These are phyloP conservation scores for Melaleuca quinquenervia DNA, from an alignment of 345 rosid genomes.

Conservation along the genomic window DNA sequence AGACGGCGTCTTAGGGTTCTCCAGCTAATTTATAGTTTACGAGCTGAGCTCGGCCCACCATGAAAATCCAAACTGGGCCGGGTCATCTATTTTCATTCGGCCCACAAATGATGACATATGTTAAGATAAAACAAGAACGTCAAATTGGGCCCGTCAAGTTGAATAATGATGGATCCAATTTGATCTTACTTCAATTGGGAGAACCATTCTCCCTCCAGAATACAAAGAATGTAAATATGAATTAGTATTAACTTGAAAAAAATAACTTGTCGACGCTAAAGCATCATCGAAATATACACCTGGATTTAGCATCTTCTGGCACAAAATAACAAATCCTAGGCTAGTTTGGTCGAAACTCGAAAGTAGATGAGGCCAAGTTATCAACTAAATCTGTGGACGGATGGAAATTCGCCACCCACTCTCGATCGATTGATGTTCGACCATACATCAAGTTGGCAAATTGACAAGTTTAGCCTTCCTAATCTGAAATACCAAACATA, in stretches of 20 bases:
- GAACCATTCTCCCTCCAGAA: no score
- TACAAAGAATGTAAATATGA: no score
- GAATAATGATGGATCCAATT: no score
- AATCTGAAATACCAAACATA: neutral
- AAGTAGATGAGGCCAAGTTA: neutral
- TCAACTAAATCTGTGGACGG: fast-evolving
- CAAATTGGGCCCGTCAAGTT: no score
- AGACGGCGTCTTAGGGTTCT: neutral
- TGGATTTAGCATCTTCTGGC: neutral
- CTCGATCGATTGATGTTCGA: neutral
- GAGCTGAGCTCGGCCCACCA: neutral
- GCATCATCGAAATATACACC: no score
- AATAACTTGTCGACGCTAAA: no score
- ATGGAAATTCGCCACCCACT: neutral
- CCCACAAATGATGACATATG: neutral
- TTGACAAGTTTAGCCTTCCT: neutral
- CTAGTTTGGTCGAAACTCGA: neutral
- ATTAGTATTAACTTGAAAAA: no score
- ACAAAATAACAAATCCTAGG: neutral
- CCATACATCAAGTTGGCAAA: neutral
- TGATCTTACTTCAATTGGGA: no score
- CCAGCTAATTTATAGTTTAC: neutral
- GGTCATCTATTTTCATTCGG: neutral
- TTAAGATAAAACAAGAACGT: no score
- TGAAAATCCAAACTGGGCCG: neutral